A percentile compares a stretch with the other conserved stretches of the same genome.
Conservation (phyloP, 2,329 filamentous ascomycete species). For the Verticillium tricorpus region DNA sequence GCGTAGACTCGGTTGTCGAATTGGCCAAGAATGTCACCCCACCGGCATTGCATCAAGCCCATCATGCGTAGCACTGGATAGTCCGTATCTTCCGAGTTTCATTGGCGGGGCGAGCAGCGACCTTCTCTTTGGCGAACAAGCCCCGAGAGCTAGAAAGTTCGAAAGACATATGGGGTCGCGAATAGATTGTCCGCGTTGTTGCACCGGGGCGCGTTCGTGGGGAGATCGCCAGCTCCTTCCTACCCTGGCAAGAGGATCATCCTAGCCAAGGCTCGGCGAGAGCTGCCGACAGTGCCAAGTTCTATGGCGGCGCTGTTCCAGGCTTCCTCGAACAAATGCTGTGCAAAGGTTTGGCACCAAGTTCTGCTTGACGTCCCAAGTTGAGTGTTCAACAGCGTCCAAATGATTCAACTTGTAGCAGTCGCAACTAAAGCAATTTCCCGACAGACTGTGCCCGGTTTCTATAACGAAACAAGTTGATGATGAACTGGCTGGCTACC, state of each 20-base stretch:
- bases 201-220: neutral
- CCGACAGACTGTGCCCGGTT: too few species aligned
- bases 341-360: too few species aligned
- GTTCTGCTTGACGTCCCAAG: too few species aligned
- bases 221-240: neutral
- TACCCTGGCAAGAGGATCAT: neutral
- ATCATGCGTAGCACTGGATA: neutral
- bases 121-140: neutral
- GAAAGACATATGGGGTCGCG: neutral
- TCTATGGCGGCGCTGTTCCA: too few species aligned
- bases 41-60: neutral
- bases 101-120: neutral
- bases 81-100: neutral
- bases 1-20: constrained; percentile 8
- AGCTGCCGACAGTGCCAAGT: neutral
- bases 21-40: neutral
- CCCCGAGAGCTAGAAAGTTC: neutral
- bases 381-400: too few species aligned
- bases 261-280: neutral
- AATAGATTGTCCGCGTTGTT: neutral
- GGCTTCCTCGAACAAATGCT: too few species aligned
- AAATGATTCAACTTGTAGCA: too few species aligned
- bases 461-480: too few species aligned
- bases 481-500: too few species aligned
- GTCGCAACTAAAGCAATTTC: too few species aligned